Evolutionary conservation across 1,284 basidiomycete genomes (phyloP), one percentile per base, ranked within the genome.

Genomic region (Uromyces viciae-fabae): DNA sequence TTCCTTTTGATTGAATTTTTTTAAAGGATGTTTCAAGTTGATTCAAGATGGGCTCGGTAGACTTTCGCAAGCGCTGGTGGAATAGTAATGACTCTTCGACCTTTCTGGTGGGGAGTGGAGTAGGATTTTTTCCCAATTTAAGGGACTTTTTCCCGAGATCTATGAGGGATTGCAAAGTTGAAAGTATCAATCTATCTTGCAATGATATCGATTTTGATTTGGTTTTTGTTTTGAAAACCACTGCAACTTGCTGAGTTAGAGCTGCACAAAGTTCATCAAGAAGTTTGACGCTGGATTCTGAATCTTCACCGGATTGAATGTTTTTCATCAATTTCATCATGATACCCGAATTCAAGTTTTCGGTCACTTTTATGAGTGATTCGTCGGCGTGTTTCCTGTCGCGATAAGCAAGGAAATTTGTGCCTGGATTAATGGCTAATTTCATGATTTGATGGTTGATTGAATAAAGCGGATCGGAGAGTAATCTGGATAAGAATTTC

Each of bases 371-470:
- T n/a, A 49, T 49, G 7, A 71, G 28, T 25, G 19, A 31, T 33
- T 71, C 40, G 43, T 71, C 4, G 33, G 43, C 68, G 43, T 33
- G n/a, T 49, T 71, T 43, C 42, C 17, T 28, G 43, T 28, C n/a
- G n/a, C 11, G 49, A 33, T 2, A 71, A 14, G 9, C 22, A 25
- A 71, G 49, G 33, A 71, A 25, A 28, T 49, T 71, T 40, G 49
- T 71, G 43, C 19, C 31, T 43, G 25, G 33, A 71, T 28, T 14
- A 19, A 71, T 43, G 33, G 43, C 68, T 33, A 28, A 43, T 43
- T 71, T 71, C 68, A 71, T 71, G 42, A 71, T 71, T 71, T 71
- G 42, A 43, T 40, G 43, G 28, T n/a, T 71, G 68, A 28, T 43
- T 40, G 43, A 28, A 25, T 28, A 71, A 1, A 71, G 25, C 33